A percentile compares a stretch with the other conserved stretches of the same genome.
These are phyloP conservation scores for Zymoseptoria pseudotritici DNA, from an alignment of 2,329 filamentous ascomycete genomes.

Conservation along the genomic window DNA sequence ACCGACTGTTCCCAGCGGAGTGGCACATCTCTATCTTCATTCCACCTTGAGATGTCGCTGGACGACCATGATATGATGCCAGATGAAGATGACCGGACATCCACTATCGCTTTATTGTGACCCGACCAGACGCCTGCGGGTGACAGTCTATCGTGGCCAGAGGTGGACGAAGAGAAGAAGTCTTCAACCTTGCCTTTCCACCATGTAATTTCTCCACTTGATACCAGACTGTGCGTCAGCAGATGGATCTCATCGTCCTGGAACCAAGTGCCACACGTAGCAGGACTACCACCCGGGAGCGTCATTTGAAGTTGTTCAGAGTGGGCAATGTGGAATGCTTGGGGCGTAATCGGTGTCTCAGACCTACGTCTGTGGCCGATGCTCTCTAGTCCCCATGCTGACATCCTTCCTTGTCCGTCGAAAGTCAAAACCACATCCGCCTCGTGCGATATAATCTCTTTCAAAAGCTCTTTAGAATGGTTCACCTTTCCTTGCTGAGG, in stretches of 20 bases:
- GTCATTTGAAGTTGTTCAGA: constrained; percentile 49
- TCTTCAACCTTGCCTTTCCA: constrained; percentile 71
- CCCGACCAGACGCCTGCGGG: constrained; percentile 11
- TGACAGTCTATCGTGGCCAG: constrained; percentile 16
- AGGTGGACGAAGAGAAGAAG: constrained; percentile 60
- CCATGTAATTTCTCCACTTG: constrained; percentile 71
- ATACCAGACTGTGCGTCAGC: constrained; percentile 67
- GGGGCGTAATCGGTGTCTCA: constrained; percentile 37
- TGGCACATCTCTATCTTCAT: neutral
- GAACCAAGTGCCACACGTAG: constrained; percentile 23
- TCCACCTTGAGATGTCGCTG: constrained; percentile 3
- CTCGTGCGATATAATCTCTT: constrained; percentile 74
- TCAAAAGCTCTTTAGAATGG: constrained; percentile 72
- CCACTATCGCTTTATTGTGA: constrained; percentile 1
- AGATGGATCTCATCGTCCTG: constrained; percentile 37
- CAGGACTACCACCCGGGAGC: constrained; percentile 11
- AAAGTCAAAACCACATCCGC: constrained; percentile 83
- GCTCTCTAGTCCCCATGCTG: constrained; percentile 86
- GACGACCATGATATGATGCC: constrained; percentile 3
- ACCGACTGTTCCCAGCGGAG: constrained; percentile 1
- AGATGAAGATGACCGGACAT: neutral
- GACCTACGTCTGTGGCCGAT: constrained; percentile 60
- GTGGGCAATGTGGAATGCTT: constrained; percentile 81
- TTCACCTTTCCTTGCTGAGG: constrained; percentile 44
- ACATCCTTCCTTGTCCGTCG: constrained; percentile 78